Conservation (phyloP, 2,329 filamentous ascomycete species). For the Arthrobotrys entomopaga region DNA sequence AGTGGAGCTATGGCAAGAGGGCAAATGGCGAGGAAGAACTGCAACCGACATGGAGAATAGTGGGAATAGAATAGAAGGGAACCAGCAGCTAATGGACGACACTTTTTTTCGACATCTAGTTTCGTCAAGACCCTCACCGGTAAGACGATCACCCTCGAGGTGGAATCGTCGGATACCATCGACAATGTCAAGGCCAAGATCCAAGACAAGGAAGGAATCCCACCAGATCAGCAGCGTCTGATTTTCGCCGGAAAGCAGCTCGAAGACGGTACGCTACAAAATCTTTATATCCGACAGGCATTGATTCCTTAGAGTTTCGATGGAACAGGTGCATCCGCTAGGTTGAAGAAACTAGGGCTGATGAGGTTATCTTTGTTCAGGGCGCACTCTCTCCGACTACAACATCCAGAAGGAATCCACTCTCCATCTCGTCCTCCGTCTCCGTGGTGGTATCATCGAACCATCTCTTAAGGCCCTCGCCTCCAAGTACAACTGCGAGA, state of each 20-base stretch:
- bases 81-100: conserved; percentile 52
- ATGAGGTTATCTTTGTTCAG: conserved; percentile 27
- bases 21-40: conserved; percentile 22
- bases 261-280: conserved; percentile 74
- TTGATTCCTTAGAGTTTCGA: conserved; percentile 15
- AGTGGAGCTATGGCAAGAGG: no score
- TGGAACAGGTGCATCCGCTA: conserved; percentile 14
- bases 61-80: conserved; percentile 54
- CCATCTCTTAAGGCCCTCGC: conserved; percentile 97
- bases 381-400: conserved; percentile 96
- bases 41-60: conserved; percentile 18
- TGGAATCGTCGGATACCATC: conserved; percentile 98
- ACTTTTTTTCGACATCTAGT: conserved; percentile 66
- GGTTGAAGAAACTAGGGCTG: not conserved
- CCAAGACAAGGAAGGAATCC: conserved; percentile 99
- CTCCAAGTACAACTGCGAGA: conserved; percentile 99
- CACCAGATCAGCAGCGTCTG: conserved; percentile 96
- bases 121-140: conserved; percentile 99
- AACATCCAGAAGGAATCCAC: conserved; percentile 99
- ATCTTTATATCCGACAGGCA: conserved; percentile 1
- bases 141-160: conserved; percentile 99
- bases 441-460: conserved; percentile 99
- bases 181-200: conserved; percentile 99
- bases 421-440: conserved; percentile 97
- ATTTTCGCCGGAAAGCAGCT: conserved; percentile 99